Base-by-base conservation (phyloP, 106 monocot species). In the Platanthera guangdongensis region DNA sequence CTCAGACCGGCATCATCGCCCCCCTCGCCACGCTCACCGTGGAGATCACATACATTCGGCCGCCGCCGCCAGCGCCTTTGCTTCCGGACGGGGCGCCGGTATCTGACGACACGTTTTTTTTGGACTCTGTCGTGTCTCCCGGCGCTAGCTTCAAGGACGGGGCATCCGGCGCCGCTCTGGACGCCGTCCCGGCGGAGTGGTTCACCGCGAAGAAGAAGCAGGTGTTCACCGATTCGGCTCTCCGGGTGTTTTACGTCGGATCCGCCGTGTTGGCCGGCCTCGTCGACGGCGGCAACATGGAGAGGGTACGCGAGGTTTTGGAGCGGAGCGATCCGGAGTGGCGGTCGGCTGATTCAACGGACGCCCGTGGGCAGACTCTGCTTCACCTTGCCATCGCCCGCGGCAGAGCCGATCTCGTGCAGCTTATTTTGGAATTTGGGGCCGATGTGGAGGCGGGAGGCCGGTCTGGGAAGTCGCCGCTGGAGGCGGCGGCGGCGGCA, bases 161-260 rank as follows among this genome's bases (percentile, higher is more conserved):
- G 18, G 28, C 39, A 57, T 28, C 52, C 5, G 52, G 18, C 16
- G 46, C 74, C 5, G 52, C 51, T 18, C 72, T 50, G 16, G 89
- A 89, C 71, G 62, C 83, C 30, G 79, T 89, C 12, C 86, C 81
- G 9, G 25, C 14, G 18, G 89, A 89, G 46, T 86, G 86, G 89
- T 89, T 89, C 84, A 82, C 83, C 50, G 69, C 83, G 7, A 83
- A 57, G 81, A 89, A 82, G 81, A 89, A 89, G 79, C 89, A 89
- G 64, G 89, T 89, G 54, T 89, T 89, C 52, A 77, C 55, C 5
- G 86, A 89, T 52, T 84, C 81, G 50, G 83, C 81, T 25, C 46
- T 89, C 54, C 60, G 69, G 59, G 6, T 79, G 32, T 78, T 75
- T 74, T 89, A 86, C 64, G 81, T 89, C 8, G 89, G 89, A 0